Evolutionary conservation across 768 basidiomycete genomes (phyloP), one percentile per base, ranked within the genome.

Genomic region (Boletus tomentosulus): DNA sequence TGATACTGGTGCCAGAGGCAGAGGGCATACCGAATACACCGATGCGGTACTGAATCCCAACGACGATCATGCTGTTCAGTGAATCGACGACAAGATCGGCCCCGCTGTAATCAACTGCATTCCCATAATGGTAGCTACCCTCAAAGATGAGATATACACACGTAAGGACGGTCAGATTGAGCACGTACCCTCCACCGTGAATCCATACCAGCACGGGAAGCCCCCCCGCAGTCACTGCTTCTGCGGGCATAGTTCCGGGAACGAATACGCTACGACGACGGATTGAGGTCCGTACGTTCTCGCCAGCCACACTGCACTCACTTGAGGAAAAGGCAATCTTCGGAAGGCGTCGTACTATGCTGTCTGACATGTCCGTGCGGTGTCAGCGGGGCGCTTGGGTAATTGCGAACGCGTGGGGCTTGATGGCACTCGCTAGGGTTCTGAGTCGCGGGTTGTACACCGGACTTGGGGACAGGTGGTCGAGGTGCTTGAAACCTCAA

Each of bases 11-110:
- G 19, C 10, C 11, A 15, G 33, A 33, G 13, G 22, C 4, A 22
- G 9, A 30, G 12, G 3, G 3, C 50, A 7, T 60, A 67, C 71
- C 73, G 30, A 74, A 71, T 6, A 60, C 46, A n/a, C 73, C 74
- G 6, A 74, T 56, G 11, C 73, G 66, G 46, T 72, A 73, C 54
- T 74, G 69, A 30, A 73, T 59, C 22, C 64, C 50, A 8, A 74
- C 67, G 0, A 61, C 58, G 2, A 74, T 19, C 7, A 68, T 31
- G 6, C 48, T 61, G 19, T 65, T 59, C 30, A 64, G 25, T 1
- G 68, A 64, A 22, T 63, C 60, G 2, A 22, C 37, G 1, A 74
- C 27, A 11, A 74, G 57, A 43, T 71, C 56, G 0, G 53, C 55
- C 0, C 65, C 67, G 22, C 63, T 42, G 35, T 53, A 66, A 6